Base-by-base conservation (phyloP, 1,284 basidiomycete genomes). In the Trametes sp. region DNA sequence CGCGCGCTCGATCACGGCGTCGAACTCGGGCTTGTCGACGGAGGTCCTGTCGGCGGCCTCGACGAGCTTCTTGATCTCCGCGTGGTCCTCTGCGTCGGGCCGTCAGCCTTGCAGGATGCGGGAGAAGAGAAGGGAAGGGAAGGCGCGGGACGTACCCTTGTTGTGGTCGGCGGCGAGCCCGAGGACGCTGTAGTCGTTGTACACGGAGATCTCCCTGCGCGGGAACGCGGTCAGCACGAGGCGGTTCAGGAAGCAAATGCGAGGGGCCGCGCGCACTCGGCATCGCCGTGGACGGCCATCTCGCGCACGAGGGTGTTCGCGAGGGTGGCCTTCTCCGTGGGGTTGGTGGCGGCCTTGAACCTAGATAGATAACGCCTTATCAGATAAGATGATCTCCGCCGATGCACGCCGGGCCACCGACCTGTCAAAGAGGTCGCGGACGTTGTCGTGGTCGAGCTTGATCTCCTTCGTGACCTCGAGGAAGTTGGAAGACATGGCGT, bases 381-480 rank as follows among this genome's bases (percentile, higher is more conserved):
- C 60, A 31, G 53, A 26, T 29, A 36, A 26, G 61, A 42, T 58
- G 14, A 53, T 28, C 16, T 23, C 24, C 24, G 38, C 13, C 24
- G 28, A 21, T 3, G 10, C 1, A 46, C 29, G 33, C 21, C 11
- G 16, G 11, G 28, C 23, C 33, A 38, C 59, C 14, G 24, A 71
- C 66, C 70, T 57, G 28, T 63, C 54, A 41, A 65, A 72, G 46
- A 72, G 67, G 56, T 74, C 71, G 42, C 72, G 68, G 58, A 74
- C 68, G 61, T 73, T 74, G 64, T 73, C 68, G 65, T 74, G 71
- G 67, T 72, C 72, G 59, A 71, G 54, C 64, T 69, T 71, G 63
- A 73, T 69, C 62, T 71, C 69, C 45, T 62, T 48, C 19, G 65
- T 64, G 21, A 72, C 65, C 42, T 73, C 68, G 42, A 73, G 63